phyloP scores from a whole-genome alignment of 129 eudicot genomes.

The Saposhnikovia divaricata region DNA sequence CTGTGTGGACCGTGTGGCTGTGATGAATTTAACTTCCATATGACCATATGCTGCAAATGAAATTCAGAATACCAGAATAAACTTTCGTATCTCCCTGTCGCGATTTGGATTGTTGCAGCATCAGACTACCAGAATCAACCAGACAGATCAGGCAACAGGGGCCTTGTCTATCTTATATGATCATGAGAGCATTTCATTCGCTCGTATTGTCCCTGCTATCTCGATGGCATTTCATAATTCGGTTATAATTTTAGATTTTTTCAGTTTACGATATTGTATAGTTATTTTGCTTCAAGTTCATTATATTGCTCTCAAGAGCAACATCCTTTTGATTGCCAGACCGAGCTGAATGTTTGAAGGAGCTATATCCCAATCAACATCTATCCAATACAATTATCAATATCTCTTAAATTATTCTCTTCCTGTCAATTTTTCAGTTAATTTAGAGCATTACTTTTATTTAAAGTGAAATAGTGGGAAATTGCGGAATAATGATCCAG shows the following conservation, averaged over 20 bases:
- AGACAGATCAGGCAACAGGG: slow-evolving; percentile 11
- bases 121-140: slow-evolving; percentile 49
- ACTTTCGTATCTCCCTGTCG: background rate
- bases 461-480: background rate
- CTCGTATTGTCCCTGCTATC: no score
- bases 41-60: background rate
- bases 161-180: no score
- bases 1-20: no score
- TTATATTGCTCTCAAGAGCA: background rate
- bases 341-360: background rate
- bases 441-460: background rate
- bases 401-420: background rate
- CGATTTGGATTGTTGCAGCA: slow-evolving; percentile 35
- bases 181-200: no score
- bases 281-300: background rate
- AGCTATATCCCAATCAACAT: no score
- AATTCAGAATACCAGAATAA: background rate
- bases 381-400: background rate
- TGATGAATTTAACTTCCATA: no score
- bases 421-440: no score
- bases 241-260: no score
- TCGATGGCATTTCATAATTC: no score
- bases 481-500: background rate
- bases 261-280: no score
- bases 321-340: background rate